Percentiles rank a stretch among this genome's conserved stretches.
Evolutionary conservation across 1,284 basidiomycete species (phyloP).

Genomic region (Ustilago loliicola): DNA sequence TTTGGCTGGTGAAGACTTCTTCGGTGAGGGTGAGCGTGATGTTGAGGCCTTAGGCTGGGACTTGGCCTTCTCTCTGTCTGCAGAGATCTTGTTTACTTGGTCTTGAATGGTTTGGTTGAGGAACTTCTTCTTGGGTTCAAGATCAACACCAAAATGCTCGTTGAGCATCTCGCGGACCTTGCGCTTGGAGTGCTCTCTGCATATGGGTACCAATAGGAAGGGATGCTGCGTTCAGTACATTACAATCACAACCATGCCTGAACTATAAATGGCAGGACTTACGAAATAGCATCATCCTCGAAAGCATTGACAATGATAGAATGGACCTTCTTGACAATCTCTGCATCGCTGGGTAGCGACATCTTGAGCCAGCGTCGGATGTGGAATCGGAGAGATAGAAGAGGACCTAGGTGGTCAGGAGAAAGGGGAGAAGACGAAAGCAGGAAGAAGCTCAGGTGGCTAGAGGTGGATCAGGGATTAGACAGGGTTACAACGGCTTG

Average conservation of each 20-base stretch:
- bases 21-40: slow-evolving; percentile 13
- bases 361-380: slow-evolving; percentile 1
- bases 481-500: not conserved
- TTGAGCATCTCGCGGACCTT: slow-evolving; percentile 28
- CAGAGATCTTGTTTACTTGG: slow-evolving; percentile 13
- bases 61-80: not conserved
- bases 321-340: slow-evolving; percentile 26
- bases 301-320: slow-evolving; percentile 27
- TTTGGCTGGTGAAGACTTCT: slow-evolving; percentile 14
- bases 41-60: slow-evolving; percentile 6
- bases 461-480: not conserved
- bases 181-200: slow-evolving; percentile 31
- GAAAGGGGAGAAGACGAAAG: not conserved
- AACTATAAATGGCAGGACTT: slow-evolving; percentile 5
- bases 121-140: slow-evolving; percentile 34
- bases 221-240: not conserved
- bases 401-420: not conserved
- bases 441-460: not conserved
- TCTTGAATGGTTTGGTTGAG: slow-evolving; percentile 20
- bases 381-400: not conserved
- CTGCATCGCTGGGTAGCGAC: slow-evolving; percentile 26
- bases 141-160: slow-evolving; percentile 34
- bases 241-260: not conserved
- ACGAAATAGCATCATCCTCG: slow-evolving; percentile 20
- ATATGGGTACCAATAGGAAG: not conserved